Evolutionary conservation across 805 yeast species (phyloP), one percentile per base, ranked within the genome.

Genomic region (Candida namnaoensis): DNA sequence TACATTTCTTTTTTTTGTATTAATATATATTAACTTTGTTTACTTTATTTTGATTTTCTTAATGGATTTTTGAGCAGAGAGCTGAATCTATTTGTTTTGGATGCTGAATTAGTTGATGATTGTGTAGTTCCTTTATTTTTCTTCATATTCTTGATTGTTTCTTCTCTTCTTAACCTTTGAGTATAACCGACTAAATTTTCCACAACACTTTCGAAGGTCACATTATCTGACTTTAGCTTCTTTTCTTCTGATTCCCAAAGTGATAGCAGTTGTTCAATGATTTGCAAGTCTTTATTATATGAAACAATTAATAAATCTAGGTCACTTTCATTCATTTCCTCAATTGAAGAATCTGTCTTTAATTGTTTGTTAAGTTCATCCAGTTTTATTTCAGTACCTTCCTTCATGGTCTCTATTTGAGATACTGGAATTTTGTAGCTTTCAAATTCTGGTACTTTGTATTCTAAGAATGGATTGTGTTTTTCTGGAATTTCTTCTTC

Each of bases 171-270:
- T 39, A 83, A 52, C 51, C 86, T 76, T 59, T 93, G 96, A 7
- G 95, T 84, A 57, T 90, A 88, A 7, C 95, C 97, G 13, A 90
- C 85, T 50, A 90, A 65, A 52, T 87, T 88, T 55, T 88, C 95
- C 35, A 93, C 88, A 49, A 93, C 95, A 3, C 82, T 72, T 51
- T 91, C 95, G 56, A 82, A 88, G 13, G 90, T 76, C 32, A 73
- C 74, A 52, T 85, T 83, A 57, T 88, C 95, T 36, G 69, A 72
- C 43, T 65, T 65, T 15, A 80, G 61, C 8, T 71, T 77, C 32
- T 58, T 56, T 38, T 72, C 65, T 44, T 72, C 66, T 45, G 71
- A 59, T 38, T 68, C 67, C 83, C 90, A 80, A 10, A 74, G 64
- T 12, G 66, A 56, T 12, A 74, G 53, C 32, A 68, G 53, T 9